Evolutionary conservation across 2,329 filamentous ascomycete genomes (phyloP).

Genomic region (Purpureocillium takamizusanense): DNA sequence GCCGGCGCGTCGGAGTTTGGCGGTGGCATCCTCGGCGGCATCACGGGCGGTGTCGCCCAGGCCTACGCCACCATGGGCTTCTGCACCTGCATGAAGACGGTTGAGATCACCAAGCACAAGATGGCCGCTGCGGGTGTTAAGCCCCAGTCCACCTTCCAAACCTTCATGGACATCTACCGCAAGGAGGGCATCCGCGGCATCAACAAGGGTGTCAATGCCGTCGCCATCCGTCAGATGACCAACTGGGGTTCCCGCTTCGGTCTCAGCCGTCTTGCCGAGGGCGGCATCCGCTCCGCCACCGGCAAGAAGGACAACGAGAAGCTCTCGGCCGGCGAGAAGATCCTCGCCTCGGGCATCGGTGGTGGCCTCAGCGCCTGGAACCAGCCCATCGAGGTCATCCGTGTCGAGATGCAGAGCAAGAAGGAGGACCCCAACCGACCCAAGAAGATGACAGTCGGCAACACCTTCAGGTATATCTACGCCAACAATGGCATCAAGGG

Average conservation of each 20-base stretch:
- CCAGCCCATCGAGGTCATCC: conserved; percentile 98
- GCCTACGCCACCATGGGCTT: conserved; percentile 99
- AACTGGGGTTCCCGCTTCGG: conserved; percentile 98
- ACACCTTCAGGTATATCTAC: conserved; percentile 83
- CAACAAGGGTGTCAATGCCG: conserved; percentile 97
- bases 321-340: conserved; percentile 76
- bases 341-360: conserved; percentile 75
- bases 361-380: conserved; percentile 97
- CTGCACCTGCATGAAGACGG: conserved; percentile 99
- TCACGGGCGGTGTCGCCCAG: conserved; percentile 90
- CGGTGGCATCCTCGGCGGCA: conserved; percentile 81
- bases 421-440: conserved; percentile 94
- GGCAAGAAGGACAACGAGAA: conserved; percentile 74
- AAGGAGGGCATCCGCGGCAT: conserved; percentile 90
- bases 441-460: conserved; percentile 97
- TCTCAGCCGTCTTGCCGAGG: conserved; percentile 83
- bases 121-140: conserved; percentile 73
- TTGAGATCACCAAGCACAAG: conserved; percentile 99
- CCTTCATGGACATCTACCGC: conserved; percentile 96
- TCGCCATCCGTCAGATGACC: conserved; percentile 97
- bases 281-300: conserved; percentile 69
- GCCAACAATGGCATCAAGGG: conserved; percentile 78
- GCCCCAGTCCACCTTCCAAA: conserved; percentile 83
- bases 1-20: conserved; percentile 81
- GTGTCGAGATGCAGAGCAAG: conserved; percentile 99